These are phyloP conservation scores for Phaeosphaeria sp. DNA, from an alignment of 2,329 filamentous ascomycete genomes.

Conservation along the genomic window DNA sequence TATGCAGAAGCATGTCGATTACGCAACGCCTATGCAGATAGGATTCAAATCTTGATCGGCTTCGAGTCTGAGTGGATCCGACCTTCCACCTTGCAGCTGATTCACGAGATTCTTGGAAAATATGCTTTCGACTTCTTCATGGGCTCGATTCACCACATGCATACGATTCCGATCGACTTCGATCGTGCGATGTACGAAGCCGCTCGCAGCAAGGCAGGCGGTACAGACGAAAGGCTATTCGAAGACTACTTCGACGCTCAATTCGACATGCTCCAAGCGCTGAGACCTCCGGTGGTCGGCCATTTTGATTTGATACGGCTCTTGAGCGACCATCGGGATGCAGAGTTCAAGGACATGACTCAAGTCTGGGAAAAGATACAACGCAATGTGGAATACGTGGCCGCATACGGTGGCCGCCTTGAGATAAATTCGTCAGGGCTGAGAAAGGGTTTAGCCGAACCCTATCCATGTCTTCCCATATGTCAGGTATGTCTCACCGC, in stretches of 20 bases:
- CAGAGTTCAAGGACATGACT: slow-evolving; percentile 64
- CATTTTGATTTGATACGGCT: slow-evolving; percentile 94
- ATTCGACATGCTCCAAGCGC: slow-evolving; percentile 74
- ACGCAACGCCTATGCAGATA: slow-evolving; percentile 69
- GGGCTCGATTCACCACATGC: slow-evolving; percentile 90
- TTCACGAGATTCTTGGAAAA: slow-evolving; percentile 64
- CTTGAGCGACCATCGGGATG: slow-evolving; percentile 72
- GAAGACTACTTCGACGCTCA: slow-evolving; percentile 90
- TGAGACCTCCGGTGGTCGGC: slow-evolving; percentile 81
- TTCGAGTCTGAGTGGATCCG: slow-evolving; percentile 96
- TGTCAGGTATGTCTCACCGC: slow-evolving; percentile 67
- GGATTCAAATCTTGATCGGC: slow-evolving; percentile 83
- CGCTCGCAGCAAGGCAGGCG: slow-evolving; percentile 64
- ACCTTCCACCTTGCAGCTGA: slow-evolving; percentile 66
- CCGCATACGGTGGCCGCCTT: slow-evolving; percentile 77
- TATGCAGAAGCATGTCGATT: slow-evolving; percentile 77
- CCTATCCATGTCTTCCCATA: slow-evolving; percentile 82
- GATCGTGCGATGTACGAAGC: slow-evolving; percentile 70
- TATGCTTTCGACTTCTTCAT: slow-evolving; percentile 86
- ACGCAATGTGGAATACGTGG: slow-evolving; percentile 76
- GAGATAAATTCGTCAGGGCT: slow-evolving; percentile 90
- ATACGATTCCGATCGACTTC: slow-evolving; percentile 88
- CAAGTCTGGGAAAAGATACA: slow-evolving; percentile 76
- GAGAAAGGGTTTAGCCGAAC: slow-evolving; percentile 88
- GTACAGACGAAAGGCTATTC: slow-evolving; percentile 70